Evolutionary conservation across 495 filamentous ascomycete species (phyloP).

Genomic region (Apiosordaria backusii): DNA sequence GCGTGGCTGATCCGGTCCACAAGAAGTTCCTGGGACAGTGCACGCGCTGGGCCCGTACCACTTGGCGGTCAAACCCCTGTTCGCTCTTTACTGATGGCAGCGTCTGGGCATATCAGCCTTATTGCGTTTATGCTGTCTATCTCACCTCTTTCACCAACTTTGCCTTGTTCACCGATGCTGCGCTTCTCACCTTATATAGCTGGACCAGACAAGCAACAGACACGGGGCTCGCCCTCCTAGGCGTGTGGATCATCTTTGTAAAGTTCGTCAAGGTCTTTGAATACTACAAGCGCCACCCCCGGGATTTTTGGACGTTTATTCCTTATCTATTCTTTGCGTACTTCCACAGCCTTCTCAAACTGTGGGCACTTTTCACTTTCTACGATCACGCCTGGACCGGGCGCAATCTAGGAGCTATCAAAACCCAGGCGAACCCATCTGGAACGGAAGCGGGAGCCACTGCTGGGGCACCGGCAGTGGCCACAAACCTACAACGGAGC

Average conservation of each 20-base stretch:
- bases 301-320: constrained; percentile 51
- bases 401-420: constrained; percentile 5
- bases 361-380: constrained; percentile 57
- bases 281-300: constrained; percentile 55
- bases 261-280: constrained; percentile 61
- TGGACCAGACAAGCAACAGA: not conserved
- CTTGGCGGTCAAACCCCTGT: constrained; percentile 60
- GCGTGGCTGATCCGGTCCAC: constrained; percentile 32
- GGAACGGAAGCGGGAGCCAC: not conserved
- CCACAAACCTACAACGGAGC: not conserved
- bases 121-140: constrained; percentile 60
- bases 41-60: constrained; percentile 60
- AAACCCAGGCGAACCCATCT: not conserved
- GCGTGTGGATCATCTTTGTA: constrained; percentile 43
- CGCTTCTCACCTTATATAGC: constrained; percentile 36
- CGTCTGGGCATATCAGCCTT: constrained; percentile 47
- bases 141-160: constrained; percentile 58
- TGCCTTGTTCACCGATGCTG: constrained; percentile 52
- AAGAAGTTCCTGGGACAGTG: constrained; percentile 58
- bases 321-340: constrained; percentile 57
- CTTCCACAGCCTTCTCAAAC: constrained; percentile 59
- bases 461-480: not conserved
- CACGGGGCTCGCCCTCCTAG: not conserved
- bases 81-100: constrained; percentile 47
- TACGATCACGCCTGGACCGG: constrained; percentile 34